These are phyloP conservation scores for Ecytonucleospora hepatopenaei DNA, from an alignment of 371 early-diverging fungal genomes.

Conservation along the genomic window DNA sequence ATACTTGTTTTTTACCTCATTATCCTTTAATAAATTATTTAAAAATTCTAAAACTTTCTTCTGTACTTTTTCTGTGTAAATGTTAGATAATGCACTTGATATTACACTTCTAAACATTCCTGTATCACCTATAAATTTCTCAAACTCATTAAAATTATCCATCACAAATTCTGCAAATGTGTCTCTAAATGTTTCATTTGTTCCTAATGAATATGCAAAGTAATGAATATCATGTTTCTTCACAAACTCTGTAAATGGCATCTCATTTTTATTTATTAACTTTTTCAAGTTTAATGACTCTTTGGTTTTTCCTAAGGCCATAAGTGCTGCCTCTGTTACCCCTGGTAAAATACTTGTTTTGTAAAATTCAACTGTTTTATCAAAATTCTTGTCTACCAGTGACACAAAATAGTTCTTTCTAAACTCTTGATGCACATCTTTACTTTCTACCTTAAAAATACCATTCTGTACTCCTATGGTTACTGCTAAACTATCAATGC, in stretches of 20 bases:
- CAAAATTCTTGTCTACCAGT: slow-evolving; percentile 6
- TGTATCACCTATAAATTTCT: background rate
- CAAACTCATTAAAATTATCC: background rate
- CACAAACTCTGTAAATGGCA: background rate
- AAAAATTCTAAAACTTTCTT: slow-evolving; percentile 5
- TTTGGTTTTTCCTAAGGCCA: slow-evolving; percentile 1
- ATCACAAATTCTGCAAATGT: background rate
- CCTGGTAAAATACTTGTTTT: slow-evolving; percentile 2
- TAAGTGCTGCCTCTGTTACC: slow-evolving; percentile 6
- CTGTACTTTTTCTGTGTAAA: background rate
- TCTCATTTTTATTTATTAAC: background rate
- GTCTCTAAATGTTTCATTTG: background rate
- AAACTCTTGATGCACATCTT: slow-evolving; percentile 5
- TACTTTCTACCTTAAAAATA: background rate
- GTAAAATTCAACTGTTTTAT: slow-evolving; percentile 2
- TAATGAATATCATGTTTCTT: slow-evolving; percentile 1
- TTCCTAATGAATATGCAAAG: background rate
- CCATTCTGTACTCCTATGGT: background rate
- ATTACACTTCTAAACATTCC: background rate
- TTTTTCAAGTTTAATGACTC: background rate
- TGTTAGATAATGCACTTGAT: background rate
- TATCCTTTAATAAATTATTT: too few species aligned
- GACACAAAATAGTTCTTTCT: background rate
- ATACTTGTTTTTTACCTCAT: too few species aligned
- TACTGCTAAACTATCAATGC: background rate